These are phyloP conservation scores for Paramecium pentaurelia DNA, from an alignment of 73 alveolate species.

Conservation along the genomic window DNA sequence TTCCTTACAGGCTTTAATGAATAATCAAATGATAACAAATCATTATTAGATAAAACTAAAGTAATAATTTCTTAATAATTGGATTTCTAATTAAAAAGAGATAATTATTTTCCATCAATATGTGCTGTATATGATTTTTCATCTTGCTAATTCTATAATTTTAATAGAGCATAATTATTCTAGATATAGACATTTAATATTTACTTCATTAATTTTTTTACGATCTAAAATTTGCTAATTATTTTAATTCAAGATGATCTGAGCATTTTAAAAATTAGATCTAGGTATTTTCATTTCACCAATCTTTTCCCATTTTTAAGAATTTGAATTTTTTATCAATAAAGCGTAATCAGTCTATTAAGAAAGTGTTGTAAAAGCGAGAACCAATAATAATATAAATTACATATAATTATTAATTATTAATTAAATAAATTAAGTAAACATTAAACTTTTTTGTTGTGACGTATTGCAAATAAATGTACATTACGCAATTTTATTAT, in stretches of 20 bases:
- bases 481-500: conserved; percentile 31
- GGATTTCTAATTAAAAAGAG: background rate
- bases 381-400: background rate
- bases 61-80: background rate
- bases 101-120: background rate
- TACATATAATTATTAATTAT: background rate
- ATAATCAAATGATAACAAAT: conserved; percentile 10
- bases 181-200: background rate
- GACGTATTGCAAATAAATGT: background rate
- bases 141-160: background rate
- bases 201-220: background rate
- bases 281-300: background rate
- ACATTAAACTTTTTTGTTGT: background rate
- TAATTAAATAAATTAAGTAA: background rate
- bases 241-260: background rate
- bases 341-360: background rate
- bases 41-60: background rate
- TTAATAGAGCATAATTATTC: background rate
- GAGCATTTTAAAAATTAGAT: background rate
- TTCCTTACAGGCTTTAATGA: background rate
- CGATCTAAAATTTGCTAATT: background rate
- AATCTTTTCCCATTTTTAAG: background rate
- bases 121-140: background rate
- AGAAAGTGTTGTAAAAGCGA: background rate
- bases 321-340: background rate